Evolutionary conservation across 2,329 filamentous ascomycete species (phyloP), one percentile per base, ranked within the genome.

Genomic region (Zymoseptoria tritici): DNA sequence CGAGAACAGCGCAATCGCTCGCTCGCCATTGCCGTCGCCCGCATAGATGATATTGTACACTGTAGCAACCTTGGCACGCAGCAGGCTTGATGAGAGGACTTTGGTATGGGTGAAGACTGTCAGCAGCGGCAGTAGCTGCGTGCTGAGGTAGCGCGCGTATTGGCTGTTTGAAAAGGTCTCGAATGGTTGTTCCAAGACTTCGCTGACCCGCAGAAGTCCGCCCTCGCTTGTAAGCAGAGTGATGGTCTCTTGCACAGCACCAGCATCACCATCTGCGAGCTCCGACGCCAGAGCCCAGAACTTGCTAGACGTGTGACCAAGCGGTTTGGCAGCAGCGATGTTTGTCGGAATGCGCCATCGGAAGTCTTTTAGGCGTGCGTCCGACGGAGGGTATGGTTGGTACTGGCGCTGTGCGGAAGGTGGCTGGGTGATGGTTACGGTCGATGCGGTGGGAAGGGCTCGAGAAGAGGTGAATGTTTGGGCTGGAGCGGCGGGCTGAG

Each of bases 171-270:
- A 49, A 13, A 66, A 36, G 11, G 50, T 11, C 8, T 54, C 54
- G 22, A 61, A 60, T 9, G 52, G 16, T 31, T 59, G 57, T 19
- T 55, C 55, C 2, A 58, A 31, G 1, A 70, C 26, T 52, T 68
- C 65, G 29, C 59, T 54, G 22, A 70, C 56, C 8, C 68, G 64
- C 11, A 49, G 24, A 6, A 66, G 60, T 5, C 69, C 68, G 22
- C 60, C 61, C 8, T 67, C 64, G 22, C 61, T 59, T 2, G 69
- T 60, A 5, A 71, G 64, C 3, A 49, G 46, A 1, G n/a, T 59
- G 20, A 71, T 63, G 20, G 66, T 62, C 49, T 68, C 64, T 59
- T 71, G 69, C 59, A 65, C 62, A 4, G 56, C 57, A 1, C 56
- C 24, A 26, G 24, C 24, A 26, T 26, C 62, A 11, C 55, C 55